phyloP scores from a whole-genome alignment of 495 filamentous ascomycete genomes.

The Xylaria scruposa region DNA sequence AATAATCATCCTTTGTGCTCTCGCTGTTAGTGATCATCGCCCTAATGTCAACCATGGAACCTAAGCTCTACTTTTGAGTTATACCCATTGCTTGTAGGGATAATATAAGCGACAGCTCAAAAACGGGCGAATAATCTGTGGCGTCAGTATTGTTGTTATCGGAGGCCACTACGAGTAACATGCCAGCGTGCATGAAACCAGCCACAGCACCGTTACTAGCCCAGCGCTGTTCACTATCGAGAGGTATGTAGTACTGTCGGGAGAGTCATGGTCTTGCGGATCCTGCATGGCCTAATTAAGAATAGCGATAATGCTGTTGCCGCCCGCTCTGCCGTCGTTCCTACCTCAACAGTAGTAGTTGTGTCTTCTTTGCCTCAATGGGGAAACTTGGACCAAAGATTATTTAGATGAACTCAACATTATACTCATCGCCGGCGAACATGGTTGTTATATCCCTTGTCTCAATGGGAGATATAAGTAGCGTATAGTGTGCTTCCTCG shows the following conservation, averaged over 20 bases:
- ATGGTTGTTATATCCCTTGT: constrained; percentile 52
- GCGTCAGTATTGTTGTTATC: constrained; percentile 46
- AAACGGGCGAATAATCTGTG: constrained; percentile 49
- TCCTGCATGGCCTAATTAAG: constrained; percentile 53
- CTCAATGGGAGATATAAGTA: constrained; percentile 57
- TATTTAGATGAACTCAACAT: constrained; percentile 64
- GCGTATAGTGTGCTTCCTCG: constrained; percentile 58
- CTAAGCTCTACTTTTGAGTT: constrained; percentile 54
- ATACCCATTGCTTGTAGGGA: constrained; percentile 50
- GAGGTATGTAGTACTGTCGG: constrained; percentile 46
- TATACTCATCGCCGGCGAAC: constrained; percentile 44
- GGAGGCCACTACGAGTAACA: constrained; percentile 49
- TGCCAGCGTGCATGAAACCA: constrained; percentile 42
- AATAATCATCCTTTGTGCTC: constrained; percentile 47
- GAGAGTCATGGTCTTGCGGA: constrained; percentile 33
- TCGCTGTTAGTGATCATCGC: constrained; percentile 56
- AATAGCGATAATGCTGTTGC: constrained; percentile 53
- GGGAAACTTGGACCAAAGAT: constrained; percentile 63
- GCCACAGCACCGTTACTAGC: constrained; percentile 48
- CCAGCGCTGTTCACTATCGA: constrained; percentile 48
- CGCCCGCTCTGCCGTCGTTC: constrained; percentile 48
- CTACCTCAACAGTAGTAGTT: constrained; percentile 67
- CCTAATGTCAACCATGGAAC: constrained; percentile 57
- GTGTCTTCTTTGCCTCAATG: constrained; percentile 66
- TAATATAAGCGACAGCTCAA: constrained; percentile 55